These are phyloP conservation scores for Neospora caninum DNA, from an alignment of 169 alveolate genomes.

Conservation along the genomic window DNA sequence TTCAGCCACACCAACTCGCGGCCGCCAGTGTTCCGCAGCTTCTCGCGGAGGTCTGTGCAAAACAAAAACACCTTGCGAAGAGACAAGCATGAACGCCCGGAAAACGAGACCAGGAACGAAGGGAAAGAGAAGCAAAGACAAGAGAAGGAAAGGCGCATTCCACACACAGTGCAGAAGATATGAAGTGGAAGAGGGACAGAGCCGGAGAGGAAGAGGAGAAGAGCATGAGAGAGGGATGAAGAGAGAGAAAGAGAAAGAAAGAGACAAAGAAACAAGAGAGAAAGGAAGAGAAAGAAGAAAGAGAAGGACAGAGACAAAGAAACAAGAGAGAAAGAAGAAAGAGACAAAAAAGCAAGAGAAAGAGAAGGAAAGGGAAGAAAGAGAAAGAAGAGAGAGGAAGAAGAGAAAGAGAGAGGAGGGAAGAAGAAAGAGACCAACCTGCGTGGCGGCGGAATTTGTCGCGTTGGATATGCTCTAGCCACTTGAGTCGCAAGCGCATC, in stretches of 20 bases:
- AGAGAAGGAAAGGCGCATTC: too few species aligned
- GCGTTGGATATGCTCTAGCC: conserved; percentile 67
- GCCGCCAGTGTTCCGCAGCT: conserved; percentile 68
- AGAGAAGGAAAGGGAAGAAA: neutral
- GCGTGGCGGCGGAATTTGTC: conserved; percentile 67
- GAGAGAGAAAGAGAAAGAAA: neutral
- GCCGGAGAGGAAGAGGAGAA: too few species aligned
- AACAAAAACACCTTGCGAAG: too few species aligned
- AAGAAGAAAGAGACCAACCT: conserved; percentile 23
- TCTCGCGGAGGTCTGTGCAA: conserved; percentile 62
- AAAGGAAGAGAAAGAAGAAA: neutral
- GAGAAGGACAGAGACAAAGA: neutral
- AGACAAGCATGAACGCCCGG: too few species aligned
- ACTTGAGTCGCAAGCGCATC: conserved; percentile 62
- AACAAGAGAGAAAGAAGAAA: neutral
- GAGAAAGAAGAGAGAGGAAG: neutral
- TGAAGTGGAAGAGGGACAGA: too few species aligned
- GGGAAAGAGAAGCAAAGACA: neutral
- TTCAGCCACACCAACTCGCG: conserved; percentile 69
- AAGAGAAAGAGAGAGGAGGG: neutral
- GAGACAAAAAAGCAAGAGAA: neutral
- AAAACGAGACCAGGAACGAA: too few species aligned
- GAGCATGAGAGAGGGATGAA: neutral
- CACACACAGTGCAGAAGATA: too few species aligned
- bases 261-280: neutral